Evolutionary conservation across 2,329 filamentous ascomycete genomes (phyloP).

Genomic region (Colletotrichum chlorophyti): DNA sequence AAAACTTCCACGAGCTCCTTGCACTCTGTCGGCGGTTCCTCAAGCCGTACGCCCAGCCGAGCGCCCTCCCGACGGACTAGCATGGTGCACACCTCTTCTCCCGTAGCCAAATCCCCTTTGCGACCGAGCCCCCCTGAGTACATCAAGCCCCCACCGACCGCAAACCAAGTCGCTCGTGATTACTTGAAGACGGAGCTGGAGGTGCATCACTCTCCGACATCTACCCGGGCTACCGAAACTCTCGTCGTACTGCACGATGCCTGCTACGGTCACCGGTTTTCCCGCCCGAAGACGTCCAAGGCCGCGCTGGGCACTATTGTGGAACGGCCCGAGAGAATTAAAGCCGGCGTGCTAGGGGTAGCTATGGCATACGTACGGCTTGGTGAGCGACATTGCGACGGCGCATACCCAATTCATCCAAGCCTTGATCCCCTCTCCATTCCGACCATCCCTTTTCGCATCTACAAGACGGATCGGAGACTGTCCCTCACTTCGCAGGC

Average conservation of each 20-base stretch:
- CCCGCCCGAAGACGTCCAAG: conserved; percentile 79
- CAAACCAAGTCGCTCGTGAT: conserved; percentile 66
- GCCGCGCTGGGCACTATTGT: conserved; percentile 80
- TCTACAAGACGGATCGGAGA: conserved; percentile 78
- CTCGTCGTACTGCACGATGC: conserved; percentile 90
- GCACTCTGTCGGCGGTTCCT: conserved; percentile 51
- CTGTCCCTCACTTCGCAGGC: conserved; percentile 75
- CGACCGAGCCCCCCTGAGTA: conserved; percentile 41
- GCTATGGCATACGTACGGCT: conserved; percentile 90
- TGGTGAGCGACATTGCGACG: conserved; percentile 79
- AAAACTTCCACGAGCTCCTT: conserved; percentile 66
- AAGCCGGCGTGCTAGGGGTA: conserved; percentile 82
- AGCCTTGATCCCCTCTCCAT: conserved; percentile 60
- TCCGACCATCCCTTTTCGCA: conserved; percentile 77
- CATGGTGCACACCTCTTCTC: conserved; percentile 51
- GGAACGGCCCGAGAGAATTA: conserved; percentile 89
- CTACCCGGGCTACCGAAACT: conserved; percentile 61
- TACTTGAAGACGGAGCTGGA: conserved; percentile 76
- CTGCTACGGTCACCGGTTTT: conserved; percentile 93
- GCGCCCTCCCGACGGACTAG: conserved; percentile 56
- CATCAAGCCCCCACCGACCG: conserved; percentile 51
- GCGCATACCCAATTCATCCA: conserved; percentile 71
- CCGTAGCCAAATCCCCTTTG: conserved; percentile 47
- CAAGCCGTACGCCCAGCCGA: conserved; percentile 36
- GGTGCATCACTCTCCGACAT: conserved; percentile 59